Evolutionary conservation across 148 eudicot genomes (phyloP), one percentile per base, ranked within the genome.

Genomic region (Selenicereus undatus): DNA sequence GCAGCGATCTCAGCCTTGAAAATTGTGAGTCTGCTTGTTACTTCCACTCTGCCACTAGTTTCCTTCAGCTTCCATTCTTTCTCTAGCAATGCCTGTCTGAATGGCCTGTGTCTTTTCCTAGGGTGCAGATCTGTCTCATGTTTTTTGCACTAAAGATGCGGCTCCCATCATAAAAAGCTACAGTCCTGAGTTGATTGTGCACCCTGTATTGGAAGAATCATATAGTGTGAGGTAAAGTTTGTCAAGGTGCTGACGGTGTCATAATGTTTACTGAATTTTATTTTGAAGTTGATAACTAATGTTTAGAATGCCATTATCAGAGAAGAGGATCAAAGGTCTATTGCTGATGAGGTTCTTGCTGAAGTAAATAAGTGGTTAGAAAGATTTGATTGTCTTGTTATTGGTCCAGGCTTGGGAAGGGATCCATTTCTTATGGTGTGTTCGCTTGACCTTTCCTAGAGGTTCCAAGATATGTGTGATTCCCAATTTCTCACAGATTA

Each of bases 101-200:
- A 64, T 74, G 74, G 32, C 24, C 76, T 52, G 58, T 79, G 43
- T 80, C 56, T 76, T n/a, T 30, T 69, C 73, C 77, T 87, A 96
- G 99, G 99, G 99, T 86, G 98, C 99, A 85, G 99, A 96, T 91
- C 83, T 96, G 70, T 96, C 98, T 35, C 99, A 96, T 79, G 97
- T 96, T 45, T 91, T 96, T 86, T 96, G 99, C 73, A 96, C 98
- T 29, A 93, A 85, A 90, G 99, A 96, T 88, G 99, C 99, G 16
- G 98, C 97, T 77, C 92, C 95, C 22, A 92, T 96, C 82, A 96
- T 96, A 73, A 96, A 96, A 84, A 80, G 98, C 84, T 96, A 93
- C 85, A 92, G 99, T 73, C 97, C 98, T 39, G 99, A 93, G 92
- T 83, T 96, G 83, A 96, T 93, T 79, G 99, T 96, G 89, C 99